A percentile compares a stretch with the other conserved stretches of the same genome.
These are phyloP conservation scores for Gossypium rotundifolium DNA, from an alignment of 345 rosid genomes.

Conservation along the genomic window DNA sequence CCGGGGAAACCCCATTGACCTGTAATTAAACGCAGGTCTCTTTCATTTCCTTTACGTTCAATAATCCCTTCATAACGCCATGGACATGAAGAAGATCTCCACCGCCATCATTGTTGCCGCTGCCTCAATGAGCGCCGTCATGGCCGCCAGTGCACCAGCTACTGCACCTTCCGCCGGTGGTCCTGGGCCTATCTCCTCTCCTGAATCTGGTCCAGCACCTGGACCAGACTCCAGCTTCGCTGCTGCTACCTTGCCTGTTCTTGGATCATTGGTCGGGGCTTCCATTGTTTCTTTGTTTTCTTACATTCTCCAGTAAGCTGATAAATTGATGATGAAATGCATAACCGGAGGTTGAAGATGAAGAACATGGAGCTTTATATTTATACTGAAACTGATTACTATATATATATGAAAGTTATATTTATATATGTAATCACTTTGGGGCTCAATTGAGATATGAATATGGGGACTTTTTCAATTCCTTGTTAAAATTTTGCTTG, in stretches of 20 bases:
- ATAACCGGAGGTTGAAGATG: neutral
- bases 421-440: too few relatives aligned
- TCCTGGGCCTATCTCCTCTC: neutral
- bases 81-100: conserved; percentile 73
- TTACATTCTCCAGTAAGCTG: conserved; percentile 41
- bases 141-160: conserved; percentile 34
- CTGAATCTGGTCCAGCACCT: conserved; percentile 17
- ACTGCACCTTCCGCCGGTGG: neutral
- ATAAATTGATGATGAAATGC: neutral
- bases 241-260: conserved; percentile 38
- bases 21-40: conserved; percentile 1
- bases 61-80: conserved; percentile 8
- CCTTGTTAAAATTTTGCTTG: too few relatives aligned
- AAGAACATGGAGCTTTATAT: neutral
- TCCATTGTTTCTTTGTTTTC: conserved; percentile 54
- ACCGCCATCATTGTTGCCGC: conserved; percentile 46
- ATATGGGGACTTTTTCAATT: too few relatives aligned
- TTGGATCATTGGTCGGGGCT: conserved; percentile 62
- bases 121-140: conserved; percentile 46
- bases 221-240: conserved; percentile 29
- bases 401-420: neutral
- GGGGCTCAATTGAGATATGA: neutral
- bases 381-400: neutral
- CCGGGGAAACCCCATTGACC: neutral
- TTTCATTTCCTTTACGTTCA: neutral